Conservation (phyloP, 805 yeast species). For the Pichia cephalocereana region DNA sequence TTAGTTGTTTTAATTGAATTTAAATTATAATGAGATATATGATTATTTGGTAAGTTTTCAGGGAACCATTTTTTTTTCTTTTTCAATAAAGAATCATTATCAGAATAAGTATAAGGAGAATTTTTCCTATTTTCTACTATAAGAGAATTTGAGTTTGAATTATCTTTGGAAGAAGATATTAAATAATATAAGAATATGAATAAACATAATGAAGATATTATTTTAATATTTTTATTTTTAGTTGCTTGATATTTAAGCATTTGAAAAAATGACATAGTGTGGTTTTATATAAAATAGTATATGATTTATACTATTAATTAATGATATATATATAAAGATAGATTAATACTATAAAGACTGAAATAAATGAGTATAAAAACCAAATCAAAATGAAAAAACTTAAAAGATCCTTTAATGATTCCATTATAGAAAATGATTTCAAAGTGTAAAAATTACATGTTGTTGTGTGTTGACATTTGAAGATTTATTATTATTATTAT, state of each 20-base stretch:
- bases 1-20: slow-evolving; percentile 67
- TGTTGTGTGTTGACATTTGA: too few species aligned
- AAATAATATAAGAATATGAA: background rate
- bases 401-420: too few species aligned
- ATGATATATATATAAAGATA: too few species aligned
- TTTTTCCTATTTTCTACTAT: slow-evolving; percentile 1
- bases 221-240: background rate
- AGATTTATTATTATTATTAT: too few species aligned
- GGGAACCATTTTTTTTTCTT: slow-evolving; percentile 33
- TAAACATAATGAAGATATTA: background rate
- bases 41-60: slow-evolving; percentile 57
- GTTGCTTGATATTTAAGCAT: background rate
- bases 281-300: too few species aligned
- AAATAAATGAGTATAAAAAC: too few species aligned
- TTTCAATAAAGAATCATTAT: slow-evolving; percentile 30
- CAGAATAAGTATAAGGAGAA: slow-evolving; percentile 24
- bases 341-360: too few species aligned
- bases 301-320: too few species aligned
- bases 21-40: slow-evolving; percentile 75
- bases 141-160: background rate
- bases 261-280: background rate
- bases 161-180: background rate
- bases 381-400: too few species aligned
- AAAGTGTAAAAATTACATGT: too few species aligned
- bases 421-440: too few species aligned